These are phyloP conservation scores for Vigna reflexopilosa DNA, from an alignment of 306 rosid genomes.

Conservation along the genomic window DNA sequence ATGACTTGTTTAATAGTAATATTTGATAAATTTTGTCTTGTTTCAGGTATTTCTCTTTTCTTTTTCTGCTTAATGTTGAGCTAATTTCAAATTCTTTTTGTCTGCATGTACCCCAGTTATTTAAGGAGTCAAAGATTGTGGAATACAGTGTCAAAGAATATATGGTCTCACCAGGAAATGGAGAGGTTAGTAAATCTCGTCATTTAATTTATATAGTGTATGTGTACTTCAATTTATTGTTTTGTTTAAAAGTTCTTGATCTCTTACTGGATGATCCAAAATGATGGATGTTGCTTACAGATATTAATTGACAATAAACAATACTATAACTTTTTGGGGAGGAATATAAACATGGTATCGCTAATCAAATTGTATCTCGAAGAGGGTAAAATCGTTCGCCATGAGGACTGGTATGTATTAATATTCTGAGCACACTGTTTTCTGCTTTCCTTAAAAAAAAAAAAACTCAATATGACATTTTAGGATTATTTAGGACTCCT, in stretches of 20 bases:
- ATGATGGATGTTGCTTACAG: constrained; percentile 53
- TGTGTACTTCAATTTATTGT: constrained; percentile 8
- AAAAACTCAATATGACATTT: background rate
- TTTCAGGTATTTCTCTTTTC: background rate
- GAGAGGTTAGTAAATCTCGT: constrained; percentile 65
- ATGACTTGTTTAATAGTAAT: background rate
- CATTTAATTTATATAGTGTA: background rate
- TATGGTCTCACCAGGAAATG: constrained; percentile 67
- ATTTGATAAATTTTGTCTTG: constrained; percentile 1
- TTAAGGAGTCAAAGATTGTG: constrained; percentile 81
- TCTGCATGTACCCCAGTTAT: constrained; percentile 55
- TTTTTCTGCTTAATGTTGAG: constrained; percentile 21
- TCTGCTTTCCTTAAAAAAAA: background rate
- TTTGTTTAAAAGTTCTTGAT: constrained; percentile 26
- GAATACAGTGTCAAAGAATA: constrained; percentile 71
- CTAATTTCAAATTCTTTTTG: constrained; percentile 17
- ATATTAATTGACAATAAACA: constrained; percentile 73
- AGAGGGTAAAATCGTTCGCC: constrained; percentile 79
- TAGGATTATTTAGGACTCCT: background rate
- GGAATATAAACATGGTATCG: constrained; percentile 69
- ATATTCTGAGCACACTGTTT: background rate
- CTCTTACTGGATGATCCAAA: constrained; percentile 27
- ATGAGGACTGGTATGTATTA: constrained; percentile 79
- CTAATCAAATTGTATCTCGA: constrained; percentile 73
- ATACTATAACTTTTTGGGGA: constrained; percentile 75